These are phyloP conservation scores for Penstemon newberryi DNA, from an alignment of 257 asterid species.

Conservation along the genomic window DNA sequence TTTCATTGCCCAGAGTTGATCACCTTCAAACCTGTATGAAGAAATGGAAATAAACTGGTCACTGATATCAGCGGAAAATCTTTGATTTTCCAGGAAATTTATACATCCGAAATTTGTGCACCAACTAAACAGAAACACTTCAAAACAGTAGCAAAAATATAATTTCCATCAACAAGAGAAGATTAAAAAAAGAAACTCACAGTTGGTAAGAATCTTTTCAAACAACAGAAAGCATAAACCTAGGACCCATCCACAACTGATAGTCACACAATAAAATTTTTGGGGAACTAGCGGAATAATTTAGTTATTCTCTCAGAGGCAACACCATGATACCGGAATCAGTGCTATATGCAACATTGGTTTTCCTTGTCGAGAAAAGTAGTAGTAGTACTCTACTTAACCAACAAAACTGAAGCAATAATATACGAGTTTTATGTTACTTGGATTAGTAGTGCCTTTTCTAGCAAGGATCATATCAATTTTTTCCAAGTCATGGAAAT, in stretches of 20 bases:
- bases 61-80: constrained; percentile 3
- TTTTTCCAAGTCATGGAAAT: constrained; percentile 4
- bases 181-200: neutral
- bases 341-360: neutral
- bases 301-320: neutral
- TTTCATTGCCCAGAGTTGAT: constrained; percentile 76
- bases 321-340: constrained; percentile 7
- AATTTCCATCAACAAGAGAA: constrained; percentile 11
- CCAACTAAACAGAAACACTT: constrained; percentile 13
- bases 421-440: neutral
- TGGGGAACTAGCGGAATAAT: neutral
- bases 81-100: constrained; percentile 10
- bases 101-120: constrained; percentile 13
- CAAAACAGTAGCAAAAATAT: neutral
- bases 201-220: constrained; percentile 6
- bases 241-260: constrained; percentile 1
- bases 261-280: neutral
- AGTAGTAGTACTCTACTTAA: neutral
- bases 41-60: constrained; percentile 22
- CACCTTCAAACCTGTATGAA: constrained; percentile 56
- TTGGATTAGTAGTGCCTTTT: constrained; percentile 3
- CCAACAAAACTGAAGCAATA: constrained; percentile 4
- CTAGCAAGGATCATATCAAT: constrained; percentile 22
- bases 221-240: constrained; percentile 13
- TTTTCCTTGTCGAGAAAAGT: neutral